Percentiles rank a stretch among this genome's conserved stretches.
These are phyloP conservation scores for Papiliotrema fonsecae DNA, from an alignment of 1,284 basidiomycete species.

Conservation along the genomic window DNA sequence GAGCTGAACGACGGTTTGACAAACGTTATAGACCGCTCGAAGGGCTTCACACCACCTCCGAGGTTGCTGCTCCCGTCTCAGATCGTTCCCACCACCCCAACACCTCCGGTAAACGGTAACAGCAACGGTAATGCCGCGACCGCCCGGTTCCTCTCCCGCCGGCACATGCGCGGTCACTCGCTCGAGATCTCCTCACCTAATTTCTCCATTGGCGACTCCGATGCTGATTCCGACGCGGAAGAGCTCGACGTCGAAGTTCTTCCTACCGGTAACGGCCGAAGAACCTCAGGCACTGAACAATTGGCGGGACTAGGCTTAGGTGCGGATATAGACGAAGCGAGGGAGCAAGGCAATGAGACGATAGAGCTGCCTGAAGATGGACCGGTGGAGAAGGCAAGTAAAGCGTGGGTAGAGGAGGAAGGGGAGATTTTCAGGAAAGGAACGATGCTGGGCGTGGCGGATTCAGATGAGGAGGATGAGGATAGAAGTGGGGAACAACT, in stretches of 20 bases:
- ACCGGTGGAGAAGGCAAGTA: slow-evolving; percentile 49
- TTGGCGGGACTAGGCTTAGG: background rate
- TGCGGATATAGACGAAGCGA: slow-evolving; percentile 1
- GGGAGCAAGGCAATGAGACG: too few species aligned
- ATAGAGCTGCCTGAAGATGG: too few species aligned
- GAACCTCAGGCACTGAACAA: too few species aligned
- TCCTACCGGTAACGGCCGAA: background rate
- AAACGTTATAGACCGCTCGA: slow-evolving; percentile 46
- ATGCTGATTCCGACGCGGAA: slow-evolving; percentile 60
- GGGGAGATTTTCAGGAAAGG: slow-evolving; percentile 91
- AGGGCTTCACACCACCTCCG: slow-evolving; percentile 34
- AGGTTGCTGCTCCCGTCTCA: slow-evolving; percentile 38
- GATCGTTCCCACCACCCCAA: slow-evolving; percentile 21
- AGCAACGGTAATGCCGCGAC: background rate
- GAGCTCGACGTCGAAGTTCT: slow-evolving; percentile 26
- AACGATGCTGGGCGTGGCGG: slow-evolving; percentile 70
- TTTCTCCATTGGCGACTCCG: slow-evolving; percentile 59
- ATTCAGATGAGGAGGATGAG: slow-evolving; percentile 67
- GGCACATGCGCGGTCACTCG: slow-evolving; percentile 36
- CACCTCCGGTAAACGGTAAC: slow-evolving; percentile 1
- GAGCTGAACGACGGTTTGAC: slow-evolving; percentile 67
- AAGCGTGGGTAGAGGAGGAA: slow-evolving; percentile 77
- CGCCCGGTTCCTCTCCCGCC: slow-evolving; percentile 5
- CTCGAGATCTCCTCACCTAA: slow-evolving; percentile 58
- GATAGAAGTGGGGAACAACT: slow-evolving; percentile 63